Base-by-base conservation (phyloP, 768 basidiomycete genomes). In the Phanerodontia chrysosporium region DNA sequence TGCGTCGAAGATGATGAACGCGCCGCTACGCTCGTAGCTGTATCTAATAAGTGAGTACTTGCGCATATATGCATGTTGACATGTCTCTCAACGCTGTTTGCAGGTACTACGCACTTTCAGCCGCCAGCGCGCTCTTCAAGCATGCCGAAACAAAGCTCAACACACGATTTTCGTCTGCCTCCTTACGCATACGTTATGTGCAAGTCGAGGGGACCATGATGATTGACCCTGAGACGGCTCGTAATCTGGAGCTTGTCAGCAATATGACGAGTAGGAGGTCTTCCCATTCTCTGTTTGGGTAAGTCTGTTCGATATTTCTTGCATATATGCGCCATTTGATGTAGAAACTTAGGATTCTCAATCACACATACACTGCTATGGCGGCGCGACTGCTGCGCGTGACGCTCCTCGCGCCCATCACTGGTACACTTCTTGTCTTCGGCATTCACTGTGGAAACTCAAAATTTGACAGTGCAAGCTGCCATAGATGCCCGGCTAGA, bases 131-230 rank as follows among this genome's bases (percentile, higher is more conserved):
- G 0, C 75, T 98, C 16, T 94, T 98, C 79, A 93, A 92, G 70
- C 84, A 92, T 65, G 80, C 87, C 22, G 91, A 95, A 67, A 72
- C 73, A 1, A 81, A 82, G 51, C 72, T 89, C 53, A 89, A 90
- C 62, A 83, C 81, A 0, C 81, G 84, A 14, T 98, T 90, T 69
- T 80, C 90, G 1, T 71, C 80, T 0, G 77, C 74, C 3, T 92
- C 92, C 9, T 75, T 94, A 24, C 80, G 85, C 32, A 91, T 94
- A 56, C 79, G 83, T 22, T 95, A 89, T 66, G 76, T 83, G 1
- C 83, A 90, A 1, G 85, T 90, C 0, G 91, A 95, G 69, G 95
- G 95, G 0, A 95, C 92, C 0, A 91, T 98, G 89, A 82, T 97
- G 81, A 89, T 99, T 62, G 97, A 98, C 67, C 80, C 86, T 0